Conservation (phyloP, 106 monocot species). For the Dioscorea zingiberensis region DNA sequence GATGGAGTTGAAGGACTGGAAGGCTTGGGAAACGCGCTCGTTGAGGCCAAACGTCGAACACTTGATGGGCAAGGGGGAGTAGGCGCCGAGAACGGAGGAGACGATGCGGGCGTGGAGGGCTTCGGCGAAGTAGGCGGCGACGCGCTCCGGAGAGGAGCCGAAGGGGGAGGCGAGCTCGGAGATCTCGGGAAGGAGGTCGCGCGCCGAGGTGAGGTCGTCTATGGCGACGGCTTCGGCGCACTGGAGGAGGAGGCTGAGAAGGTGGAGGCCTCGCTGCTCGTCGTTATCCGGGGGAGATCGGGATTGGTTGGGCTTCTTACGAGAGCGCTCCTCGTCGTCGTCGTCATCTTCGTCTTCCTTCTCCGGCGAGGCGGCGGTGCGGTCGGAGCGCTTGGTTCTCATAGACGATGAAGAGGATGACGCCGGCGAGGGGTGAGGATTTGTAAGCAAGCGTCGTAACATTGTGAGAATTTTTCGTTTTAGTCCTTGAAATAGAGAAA, state of each 20-base stretch:
- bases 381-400: too few species aligned
- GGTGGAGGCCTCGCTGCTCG: constrained; percentile 43
- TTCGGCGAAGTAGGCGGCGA: constrained; percentile 68
- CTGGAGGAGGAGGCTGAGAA: constrained; percentile 56
- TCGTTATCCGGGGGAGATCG: too few species aligned
- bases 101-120: constrained; percentile 35
- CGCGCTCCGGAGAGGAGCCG: constrained; percentile 54
- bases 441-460: too few species aligned
- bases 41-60: constrained; percentile 10
- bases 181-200: constrained; percentile 39
- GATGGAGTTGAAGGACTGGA: constrained; percentile 49
- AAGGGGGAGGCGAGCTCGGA: constrained; percentile 54
- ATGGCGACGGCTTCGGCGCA: constrained; percentile 47
- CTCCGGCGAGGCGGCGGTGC: too few species aligned
- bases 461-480: too few species aligned
- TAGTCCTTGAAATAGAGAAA: too few species aligned
- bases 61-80: constrained; percentile 8
- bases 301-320: too few species aligned
- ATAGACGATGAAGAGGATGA: too few species aligned
- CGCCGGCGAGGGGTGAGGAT: too few species aligned
- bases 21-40: constrained; percentile 28
- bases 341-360: too few species aligned
- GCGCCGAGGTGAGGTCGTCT: constrained; percentile 19
- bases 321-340: too few species aligned
- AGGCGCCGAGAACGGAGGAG: constrained; percentile 13